phyloP scores from a whole-genome alignment of 2,329 filamentous ascomycete genomes.

The Samsoniella hepiali region DNA sequence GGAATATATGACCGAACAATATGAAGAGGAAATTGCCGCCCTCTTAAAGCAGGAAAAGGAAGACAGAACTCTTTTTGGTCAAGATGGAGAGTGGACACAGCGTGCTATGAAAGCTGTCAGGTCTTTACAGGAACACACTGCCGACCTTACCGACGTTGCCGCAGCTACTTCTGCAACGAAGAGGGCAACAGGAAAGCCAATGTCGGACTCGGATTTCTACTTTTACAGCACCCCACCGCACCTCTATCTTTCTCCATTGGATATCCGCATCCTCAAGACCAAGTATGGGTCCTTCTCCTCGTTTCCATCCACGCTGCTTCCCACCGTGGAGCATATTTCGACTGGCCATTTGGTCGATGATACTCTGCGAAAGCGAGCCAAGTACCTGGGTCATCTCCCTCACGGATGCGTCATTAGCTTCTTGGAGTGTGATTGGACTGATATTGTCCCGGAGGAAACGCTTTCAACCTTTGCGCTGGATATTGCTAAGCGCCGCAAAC shows the following conservation, averaged over 20 bases:
- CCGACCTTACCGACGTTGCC: slow-evolving; percentile 37
- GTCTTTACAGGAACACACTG: slow-evolving; percentile 71
- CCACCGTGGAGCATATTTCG: slow-evolving; percentile 83
- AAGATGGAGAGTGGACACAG: slow-evolving; percentile 88
- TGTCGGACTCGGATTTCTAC: slow-evolving; percentile 59
- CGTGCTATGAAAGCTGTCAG: slow-evolving; percentile 75
- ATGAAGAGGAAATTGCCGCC: slow-evolving; percentile 72
- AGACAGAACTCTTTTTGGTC: slow-evolving; percentile 86
- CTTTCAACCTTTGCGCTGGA: slow-evolving; percentile 74
- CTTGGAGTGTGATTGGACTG: slow-evolving; percentile 91
- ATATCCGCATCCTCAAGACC: slow-evolving; percentile 88
- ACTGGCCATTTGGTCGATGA: slow-evolving; percentile 87
- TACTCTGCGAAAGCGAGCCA: slow-evolving; percentile 74
- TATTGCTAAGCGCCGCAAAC: slow-evolving; percentile 70
- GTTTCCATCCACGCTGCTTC: slow-evolving; percentile 83
- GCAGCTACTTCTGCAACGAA: slow-evolving; percentile 22
- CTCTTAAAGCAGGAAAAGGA: slow-evolving; percentile 76
- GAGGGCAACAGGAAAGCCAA: slow-evolving; percentile 25
- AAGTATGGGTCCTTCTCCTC: slow-evolving; percentile 79
- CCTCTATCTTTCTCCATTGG: slow-evolving; percentile 83
- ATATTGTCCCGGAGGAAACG: slow-evolving; percentile 73
- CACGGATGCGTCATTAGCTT: slow-evolving; percentile 90
- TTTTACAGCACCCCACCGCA: slow-evolving; percentile 88
- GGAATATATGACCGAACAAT: slow-evolving; percentile 81
- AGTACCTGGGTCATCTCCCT: slow-evolving; percentile 83